Percentiles rank a stretch among this genome's conserved stretches.
Conservation (phyloP, 495 filamentous ascomycete genomes). For the Glarea lozoyensis region DNA sequence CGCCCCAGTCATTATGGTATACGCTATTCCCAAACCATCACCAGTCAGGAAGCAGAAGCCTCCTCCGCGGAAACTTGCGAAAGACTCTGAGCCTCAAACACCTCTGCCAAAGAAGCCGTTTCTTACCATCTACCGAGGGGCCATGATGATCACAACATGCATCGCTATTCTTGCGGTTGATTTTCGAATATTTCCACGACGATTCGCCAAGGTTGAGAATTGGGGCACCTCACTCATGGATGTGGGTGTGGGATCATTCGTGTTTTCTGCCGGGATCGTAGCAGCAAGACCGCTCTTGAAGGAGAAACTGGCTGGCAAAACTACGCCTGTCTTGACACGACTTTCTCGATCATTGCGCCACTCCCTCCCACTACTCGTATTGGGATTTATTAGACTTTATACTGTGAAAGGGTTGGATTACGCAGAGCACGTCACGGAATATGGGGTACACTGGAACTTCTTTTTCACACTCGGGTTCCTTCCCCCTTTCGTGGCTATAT, state of each 20-base stretch:
- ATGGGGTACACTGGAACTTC: conserved; percentile 99
- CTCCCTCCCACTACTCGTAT: conserved; percentile 69
- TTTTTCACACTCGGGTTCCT: conserved; percentile 93
- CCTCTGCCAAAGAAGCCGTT: conserved; percentile 78
- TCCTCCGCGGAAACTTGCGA: conserved; percentile 31
- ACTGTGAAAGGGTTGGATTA: conserved; percentile 94
- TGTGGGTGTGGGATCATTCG: conserved; percentile 93
- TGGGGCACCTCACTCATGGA: conserved; percentile 99
- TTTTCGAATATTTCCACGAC: conserved; percentile 83
- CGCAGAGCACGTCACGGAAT: conserved; percentile 94
- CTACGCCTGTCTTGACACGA: conserved; percentile 40
- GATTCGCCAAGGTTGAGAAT: conserved; percentile 95
- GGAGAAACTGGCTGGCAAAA: conserved; percentile 41
- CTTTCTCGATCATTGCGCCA: conserved; percentile 60
- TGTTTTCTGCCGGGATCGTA: conserved; percentile 92
- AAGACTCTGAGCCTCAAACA: conserved; percentile 28
- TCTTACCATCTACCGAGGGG: conserved; percentile 79
- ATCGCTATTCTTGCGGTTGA: conserved; percentile 94
- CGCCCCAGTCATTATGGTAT: conserved; percentile 35
- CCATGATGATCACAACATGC: conserved; percentile 91
- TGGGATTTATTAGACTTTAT: conserved; percentile 74
- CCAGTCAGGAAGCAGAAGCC: conserved; percentile 46
- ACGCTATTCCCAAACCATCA: conserved; percentile 27
- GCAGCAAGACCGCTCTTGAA: conserved; percentile 81
- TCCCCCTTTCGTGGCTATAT: conserved; percentile 82